phyloP scores from a whole-genome alignment of 345 rosid genomes.

The Arabis hirsuta region DNA sequence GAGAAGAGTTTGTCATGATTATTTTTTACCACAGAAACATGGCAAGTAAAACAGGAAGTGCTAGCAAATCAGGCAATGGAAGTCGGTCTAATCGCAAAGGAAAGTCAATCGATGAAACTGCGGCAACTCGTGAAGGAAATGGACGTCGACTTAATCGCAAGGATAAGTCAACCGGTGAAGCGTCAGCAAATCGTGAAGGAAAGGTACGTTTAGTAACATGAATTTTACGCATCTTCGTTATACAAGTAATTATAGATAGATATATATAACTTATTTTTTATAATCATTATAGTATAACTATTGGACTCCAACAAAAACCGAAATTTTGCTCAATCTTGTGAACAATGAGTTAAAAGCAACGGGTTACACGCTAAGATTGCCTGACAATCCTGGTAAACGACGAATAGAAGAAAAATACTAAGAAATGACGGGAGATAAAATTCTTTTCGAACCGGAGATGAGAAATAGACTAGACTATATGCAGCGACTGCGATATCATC shows the following conservation, averaged over 20 bases:
- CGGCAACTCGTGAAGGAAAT: no score
- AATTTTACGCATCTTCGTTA: background rate
- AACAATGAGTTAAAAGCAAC: background rate
- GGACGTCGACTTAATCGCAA: background rate
- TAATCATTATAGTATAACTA: background rate
- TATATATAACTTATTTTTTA: background rate
- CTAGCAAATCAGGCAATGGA: background rate
- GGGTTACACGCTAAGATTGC: background rate
- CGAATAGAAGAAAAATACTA: background rate
- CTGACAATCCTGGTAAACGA: background rate
- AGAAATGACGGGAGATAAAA: background rate
- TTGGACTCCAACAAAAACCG: background rate
- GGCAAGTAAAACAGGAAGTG: background rate
- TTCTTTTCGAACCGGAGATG: background rate
- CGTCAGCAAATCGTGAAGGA: background rate
- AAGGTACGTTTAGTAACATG: background rate
- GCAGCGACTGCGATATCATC: background rate
- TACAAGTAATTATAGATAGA: background rate
- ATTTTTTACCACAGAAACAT: background rate
- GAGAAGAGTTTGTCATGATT: no score
- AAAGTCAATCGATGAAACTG: no score
- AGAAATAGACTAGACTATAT: background rate
- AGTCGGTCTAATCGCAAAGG: background rate
- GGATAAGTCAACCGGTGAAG: background rate
- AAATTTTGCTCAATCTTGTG: slow-evolving; percentile 5